Percentiles rank a stretch among this genome's conserved stretches.
phyloP scores from a whole-genome alignment of 768 basidiomycete species.

The Lactarius akahatsu region DNA sequence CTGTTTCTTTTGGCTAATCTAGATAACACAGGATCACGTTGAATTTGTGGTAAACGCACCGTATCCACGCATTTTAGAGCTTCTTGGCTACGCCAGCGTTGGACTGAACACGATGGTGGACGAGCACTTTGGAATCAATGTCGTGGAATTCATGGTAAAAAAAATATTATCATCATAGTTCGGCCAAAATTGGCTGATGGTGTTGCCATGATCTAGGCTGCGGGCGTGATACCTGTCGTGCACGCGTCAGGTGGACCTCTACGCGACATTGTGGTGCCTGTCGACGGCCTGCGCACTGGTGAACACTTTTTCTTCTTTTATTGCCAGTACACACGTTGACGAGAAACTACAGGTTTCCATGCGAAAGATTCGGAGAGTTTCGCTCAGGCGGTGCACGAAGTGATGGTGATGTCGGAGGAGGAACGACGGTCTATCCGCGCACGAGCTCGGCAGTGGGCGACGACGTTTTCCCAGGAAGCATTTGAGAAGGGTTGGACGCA shows the following conservation, averaged over 20 bases:
- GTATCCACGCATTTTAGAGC: conserved; percentile 64
- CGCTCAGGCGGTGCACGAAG: conserved; percentile 62
- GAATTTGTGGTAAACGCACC: conserved; percentile 83
- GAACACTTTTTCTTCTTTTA: conserved; percentile 16
- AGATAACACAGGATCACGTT: conserved; percentile 54
- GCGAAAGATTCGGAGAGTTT: conserved; percentile 65
- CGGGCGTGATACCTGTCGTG: conserved; percentile 87
- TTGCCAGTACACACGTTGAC: background rate
- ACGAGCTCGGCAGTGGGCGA: conserved; percentile 69
- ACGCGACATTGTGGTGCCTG: conserved; percentile 86
- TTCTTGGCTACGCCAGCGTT: conserved; percentile 74
- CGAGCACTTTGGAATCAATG: conserved; percentile 97
- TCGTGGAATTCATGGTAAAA: conserved; percentile 95
- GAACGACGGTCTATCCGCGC: conserved; percentile 62
- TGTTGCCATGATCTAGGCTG: conserved; percentile 56
- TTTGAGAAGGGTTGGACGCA: conserved; percentile 76
- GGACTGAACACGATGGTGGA: conserved; percentile 97
- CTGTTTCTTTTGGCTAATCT: conserved; percentile 9
- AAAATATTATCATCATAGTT: conserved; percentile 4
- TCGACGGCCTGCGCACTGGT: conserved; percentile 69
- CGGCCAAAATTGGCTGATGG: background rate
- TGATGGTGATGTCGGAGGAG: conserved; percentile 53
- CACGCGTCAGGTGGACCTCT: conserved; percentile 94
- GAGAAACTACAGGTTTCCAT: conserved; percentile 63
- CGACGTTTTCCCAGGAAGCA: conserved; percentile 71